A percentile compares a stretch with the other conserved stretches of the same genome.
phyloP scores from a whole-genome alignment of 1,284 basidiomycete genomes.

The Ceratobasidium sp. region DNA sequence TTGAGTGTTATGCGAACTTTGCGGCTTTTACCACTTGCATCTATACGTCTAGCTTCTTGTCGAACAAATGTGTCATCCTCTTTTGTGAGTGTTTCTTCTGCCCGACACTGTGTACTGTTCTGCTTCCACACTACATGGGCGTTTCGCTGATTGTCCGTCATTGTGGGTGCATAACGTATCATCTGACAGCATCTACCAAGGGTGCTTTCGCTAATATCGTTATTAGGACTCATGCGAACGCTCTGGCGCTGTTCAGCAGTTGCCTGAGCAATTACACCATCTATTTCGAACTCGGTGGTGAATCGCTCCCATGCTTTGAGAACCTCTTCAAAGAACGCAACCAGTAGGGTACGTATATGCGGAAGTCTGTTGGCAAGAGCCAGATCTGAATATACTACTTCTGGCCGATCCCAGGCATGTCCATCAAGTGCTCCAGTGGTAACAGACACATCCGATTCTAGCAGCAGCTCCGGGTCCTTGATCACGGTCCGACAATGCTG shows the following conservation, averaged over 20 bases:
- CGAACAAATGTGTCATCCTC: neutral
- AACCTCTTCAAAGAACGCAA: slow-evolving; percentile 47
- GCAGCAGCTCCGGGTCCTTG: slow-evolving; percentile 25
- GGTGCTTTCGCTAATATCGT: slow-evolving; percentile 50
- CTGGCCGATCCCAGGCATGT: neutral
- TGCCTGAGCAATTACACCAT: slow-evolving; percentile 36
- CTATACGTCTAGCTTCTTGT: neutral
- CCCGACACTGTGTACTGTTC: neutral
- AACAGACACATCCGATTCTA: neutral
- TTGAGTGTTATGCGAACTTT: neutral
- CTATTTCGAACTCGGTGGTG: slow-evolving; percentile 39
- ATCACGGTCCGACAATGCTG: slow-evolving; percentile 22
- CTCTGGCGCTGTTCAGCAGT: slow-evolving; percentile 44
- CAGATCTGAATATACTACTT: neutral
- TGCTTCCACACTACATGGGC: slow-evolving; percentile 10
- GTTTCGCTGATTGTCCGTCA: too few species aligned
- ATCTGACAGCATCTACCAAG: slow-evolving; percentile 43
- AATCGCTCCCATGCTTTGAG: slow-evolving; percentile 47
- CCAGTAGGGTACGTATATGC: slow-evolving; percentile 43
- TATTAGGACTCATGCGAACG: slow-evolving; percentile 49
- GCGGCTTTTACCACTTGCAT: neutral
- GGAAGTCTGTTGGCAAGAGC: slow-evolving; percentile 38
- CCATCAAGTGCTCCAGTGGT: slow-evolving; percentile 12
- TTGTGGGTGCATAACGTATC: neutral
- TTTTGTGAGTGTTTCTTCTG: neutral